Evolutionary conservation across 148 eudicot genomes (phyloP), one percentile per base, ranked within the genome.

Genomic region (Rhododendron mucronatum): DNA sequence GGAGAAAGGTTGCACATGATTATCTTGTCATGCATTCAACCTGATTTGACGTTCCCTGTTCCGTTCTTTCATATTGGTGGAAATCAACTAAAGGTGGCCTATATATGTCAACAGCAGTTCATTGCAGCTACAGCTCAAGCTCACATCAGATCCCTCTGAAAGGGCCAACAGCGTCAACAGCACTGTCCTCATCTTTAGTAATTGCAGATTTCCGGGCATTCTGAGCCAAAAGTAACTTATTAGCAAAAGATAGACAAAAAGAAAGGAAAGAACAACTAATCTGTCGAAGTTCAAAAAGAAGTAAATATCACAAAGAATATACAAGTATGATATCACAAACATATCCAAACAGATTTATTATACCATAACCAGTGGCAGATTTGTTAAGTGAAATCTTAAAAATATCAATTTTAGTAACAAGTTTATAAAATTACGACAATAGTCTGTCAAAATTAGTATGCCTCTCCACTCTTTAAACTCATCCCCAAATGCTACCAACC

Each of bases 31-130:
- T 73, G 78, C 44, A 53, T n/a, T 75, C 78, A 59, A 95, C 98
- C 98, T 95, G 94, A 74, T 89, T 85, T 7, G 89, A 75, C 69
- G 83, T 86, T 87, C 87, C 90, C 87, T 93, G 96, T 67, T 90
- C 93, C 84, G 85, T 86, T 87, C 93, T 90, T 88, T 97, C 99
- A 86, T 90, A 90, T 90, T 84, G 91, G 87, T 97, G 98, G 86
- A 93, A 97, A 87, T 91, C 93, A 86, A 86, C 84, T 55, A 97
- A 86, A 20, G 98, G 99, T 28, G 95, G 91, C 51, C 88, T 80
- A 47, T 87, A 90, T 83, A 89, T 89, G 85, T 95, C 93, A 83
- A 90, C 80, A 93, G 55, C 28, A 87, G 85, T 69, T 85, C 89
- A 83, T 84, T 89, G 81, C 85, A 88, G 80, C 84, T 84, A 88